Percentiles rank a stretch among this genome's conserved stretches.
Conservation (phyloP, 768 basidiomycete species). For the Leucocoprinus birnbaumii region DNA sequence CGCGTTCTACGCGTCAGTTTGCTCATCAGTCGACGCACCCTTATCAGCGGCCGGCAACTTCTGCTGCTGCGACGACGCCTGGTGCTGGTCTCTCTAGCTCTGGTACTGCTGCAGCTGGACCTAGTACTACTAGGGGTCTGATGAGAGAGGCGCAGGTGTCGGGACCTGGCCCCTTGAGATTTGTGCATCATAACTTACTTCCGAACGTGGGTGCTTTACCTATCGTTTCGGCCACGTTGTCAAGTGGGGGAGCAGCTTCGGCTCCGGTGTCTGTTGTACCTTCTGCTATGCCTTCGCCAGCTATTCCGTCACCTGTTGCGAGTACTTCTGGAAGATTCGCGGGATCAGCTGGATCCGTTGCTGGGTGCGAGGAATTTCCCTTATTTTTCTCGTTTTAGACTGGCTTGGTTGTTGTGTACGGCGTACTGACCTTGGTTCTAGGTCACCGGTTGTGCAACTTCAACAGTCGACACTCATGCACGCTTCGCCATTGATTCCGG, state of each 20-base stretch:
- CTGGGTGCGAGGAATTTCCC: constrained; percentile 11
- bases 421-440: no score
- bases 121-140: not conserved
- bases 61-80: no score
- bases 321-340: constrained; percentile 2
- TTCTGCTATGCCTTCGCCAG: constrained; percentile 4
- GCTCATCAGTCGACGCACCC: constrained; percentile 21
- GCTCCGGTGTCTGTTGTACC: not conserved
- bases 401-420: constrained; percentile 6
- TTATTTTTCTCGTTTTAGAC: not conserved
- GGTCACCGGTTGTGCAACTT: constrained; percentile 18
- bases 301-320: constrained; percentile 6
- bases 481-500: constrained; percentile 13
- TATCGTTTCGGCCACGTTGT: not conserved
- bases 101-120: constrained; percentile 9
- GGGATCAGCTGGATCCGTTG: not conserved
- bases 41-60: constrained; percentile 21
- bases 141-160: constrained; percentile 7
- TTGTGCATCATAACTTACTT: constrained; percentile 8
- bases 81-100: not conserved
- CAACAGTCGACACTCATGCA: constrained; percentile 12
- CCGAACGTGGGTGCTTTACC: not conserved
- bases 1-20: constrained; percentile 12
- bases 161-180: constrained; percentile 3
- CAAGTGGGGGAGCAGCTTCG: not conserved